Base-by-base conservation (phyloP, 768 basidiomycete species). In the Lentinula sp. region DNA sequence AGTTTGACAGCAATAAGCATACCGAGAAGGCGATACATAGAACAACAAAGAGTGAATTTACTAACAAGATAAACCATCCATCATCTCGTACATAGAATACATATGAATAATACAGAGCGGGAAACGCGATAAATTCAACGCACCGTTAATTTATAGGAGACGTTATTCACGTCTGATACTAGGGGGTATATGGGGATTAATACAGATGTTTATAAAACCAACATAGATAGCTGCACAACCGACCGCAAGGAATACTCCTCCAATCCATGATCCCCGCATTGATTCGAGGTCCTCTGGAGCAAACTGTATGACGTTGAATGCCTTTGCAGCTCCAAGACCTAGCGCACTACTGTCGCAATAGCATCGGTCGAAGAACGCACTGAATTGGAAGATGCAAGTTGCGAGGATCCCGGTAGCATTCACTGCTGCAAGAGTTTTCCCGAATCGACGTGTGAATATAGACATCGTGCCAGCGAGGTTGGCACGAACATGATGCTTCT, bases 301-400 rank as follows among this genome's bases (percentile, higher is more conserved):
- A 2, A 66, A 48, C 0, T 37, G 16, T 5, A 79, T 69, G 15
- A 79, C 69, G 12, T 69, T 51, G 53, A 70, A 79, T 2, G 75
- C 74, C 0, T 33, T 39, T 0, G 41, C 35, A 45, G 28, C 2
- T 1, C 72, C 68, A 4, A 65, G 62, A 9, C 71, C 68, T 9
- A 76, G 62, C 15, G 71, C 70, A 59, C 69, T 71, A 64, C 72
- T 70, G 52, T 76, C 73, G 63, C 75, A 77, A 36, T 73, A 77
- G 50, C 75, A 77, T 9, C 70, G 65, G 49, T 74, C 67, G 16
- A 69, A 73, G 53, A 74, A 70, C 8, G 66, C 71, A 36, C 67
- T 67, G 56, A 76, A 73, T 57, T 76, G 73, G 51, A 76, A 69
- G 5, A 74, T 32, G 46, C 72, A 72, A 13, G 64, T 49, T 8